Evolutionary conservation across 306 rosid species (phyloP), one percentile per base, ranked within the genome.

Genomic region (Albizia julibrissin): DNA sequence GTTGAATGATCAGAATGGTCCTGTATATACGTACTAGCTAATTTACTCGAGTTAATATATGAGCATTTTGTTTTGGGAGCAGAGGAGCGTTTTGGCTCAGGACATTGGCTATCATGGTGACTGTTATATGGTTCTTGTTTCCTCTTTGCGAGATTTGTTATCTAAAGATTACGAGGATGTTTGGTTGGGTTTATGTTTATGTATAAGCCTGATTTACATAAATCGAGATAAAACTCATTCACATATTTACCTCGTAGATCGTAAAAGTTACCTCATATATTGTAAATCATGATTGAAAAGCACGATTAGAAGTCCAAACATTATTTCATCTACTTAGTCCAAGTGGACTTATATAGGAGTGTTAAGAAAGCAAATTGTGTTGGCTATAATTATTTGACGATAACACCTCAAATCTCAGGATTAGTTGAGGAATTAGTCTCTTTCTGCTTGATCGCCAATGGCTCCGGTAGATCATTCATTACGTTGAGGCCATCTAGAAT

Each of bases 21-120:
- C 66, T 88, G 94, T 91, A 87, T 58, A 86, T 86, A 84, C 8
- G 40, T 37, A 6, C 46, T 69, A 76, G 79, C 87, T 79, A 58
- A 79, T 82, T 83, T 80, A 34, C 81, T 76, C 21, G 50, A 85
- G 78, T 70, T 59, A 34, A 81, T 56, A 52, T 44, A 8, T 64
- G 33, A 76, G 80, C 81, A 52, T 81, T 86, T 62, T 61, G 67
- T 61, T 61, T 59, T 59, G 66, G 16, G 7, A 24, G 66, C 7
- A 42, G 31, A 12, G 65, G 13, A 56, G 29, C 5, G 29, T 58
- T 59, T 61, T 50, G 58, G 21, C 54, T 49, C 54, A 49, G 3
- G 8, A 21, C 21, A 8, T 2, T 8, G 13, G 64, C 56, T 18
- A 49, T 15, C 56, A 5, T 15, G 19, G 19, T 47, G 52, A 47